Conservation (phyloP, 2,329 filamentous ascomycete species). For the Calonectria pauciramosa region DNA sequence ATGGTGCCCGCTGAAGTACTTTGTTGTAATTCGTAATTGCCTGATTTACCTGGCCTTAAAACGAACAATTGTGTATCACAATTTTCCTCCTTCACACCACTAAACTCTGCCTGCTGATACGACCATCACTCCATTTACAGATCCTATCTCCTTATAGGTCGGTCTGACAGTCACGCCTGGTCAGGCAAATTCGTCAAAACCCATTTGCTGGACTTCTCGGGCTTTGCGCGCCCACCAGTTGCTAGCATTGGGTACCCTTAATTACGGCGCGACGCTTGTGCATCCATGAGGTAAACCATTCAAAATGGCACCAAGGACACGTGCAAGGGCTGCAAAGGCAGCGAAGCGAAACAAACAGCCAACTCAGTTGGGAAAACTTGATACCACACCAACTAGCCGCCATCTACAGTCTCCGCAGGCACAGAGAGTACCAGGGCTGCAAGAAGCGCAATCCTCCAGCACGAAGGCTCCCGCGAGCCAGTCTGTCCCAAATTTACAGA, state of each 20-base stretch:
- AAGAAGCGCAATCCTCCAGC: not conserved
- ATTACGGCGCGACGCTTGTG: too few relatives aligned
- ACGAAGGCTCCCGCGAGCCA: not conserved
- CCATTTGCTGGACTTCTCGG: not conserved
- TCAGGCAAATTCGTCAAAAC: not conserved
- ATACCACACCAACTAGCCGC: slow-evolving; percentile 51
- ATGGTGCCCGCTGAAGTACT: not conserved
- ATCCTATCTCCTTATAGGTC: not conserved
- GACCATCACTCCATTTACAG: not conserved
- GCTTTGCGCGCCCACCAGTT: not conserved
- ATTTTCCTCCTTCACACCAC: not conserved
- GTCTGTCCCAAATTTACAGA: not conserved
- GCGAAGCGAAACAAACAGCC: slow-evolving; percentile 29
- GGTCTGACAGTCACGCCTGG: not conserved
- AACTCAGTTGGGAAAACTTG: slow-evolving; percentile 47
- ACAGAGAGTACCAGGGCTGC: not conserved
- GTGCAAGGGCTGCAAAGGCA: slow-evolving; percentile 34
- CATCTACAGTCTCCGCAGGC: slow-evolving; percentile 35
- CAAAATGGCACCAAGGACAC: slow-evolving; percentile 34
- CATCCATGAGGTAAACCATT: not conserved
- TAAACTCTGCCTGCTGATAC: not conserved
- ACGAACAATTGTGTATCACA: not conserved
- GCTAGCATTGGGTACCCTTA: not conserved
- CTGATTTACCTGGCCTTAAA: slow-evolving; percentile 8
- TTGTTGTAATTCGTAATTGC: not conserved